Evolutionary conservation across 306 rosid species (phyloP), one percentile per base, ranked within the genome.

Genomic region (Rosa chinensis): DNA sequence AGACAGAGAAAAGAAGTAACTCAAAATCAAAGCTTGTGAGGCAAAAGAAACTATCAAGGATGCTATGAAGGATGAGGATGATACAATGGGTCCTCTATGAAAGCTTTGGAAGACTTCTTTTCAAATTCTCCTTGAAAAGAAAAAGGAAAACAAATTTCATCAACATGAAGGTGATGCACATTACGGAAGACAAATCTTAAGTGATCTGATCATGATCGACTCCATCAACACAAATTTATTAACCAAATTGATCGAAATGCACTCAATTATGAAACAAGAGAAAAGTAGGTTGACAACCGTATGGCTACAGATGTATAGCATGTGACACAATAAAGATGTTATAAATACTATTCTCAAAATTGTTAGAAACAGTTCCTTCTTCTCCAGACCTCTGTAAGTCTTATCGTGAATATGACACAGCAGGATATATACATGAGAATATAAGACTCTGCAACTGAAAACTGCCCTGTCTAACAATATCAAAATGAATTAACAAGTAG

Each of bases 351-450:
- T 10, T 7, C 55, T 63, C 14, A 63, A 79, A 64, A 64, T 63
- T 61, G 71, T 70, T 48, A 1, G 28, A 7, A 5, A 79, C 50
- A 70, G 3, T 47, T 13, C 3, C 47, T 21, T 37, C 42, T 72
- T 43, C 48, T 58, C 25, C 21, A 62, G 28, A 48, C 8, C n/a
- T 53, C 39, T 20, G 78, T 4, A 12, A 73, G 83, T 72, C 55
- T 42, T 5, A 23, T 50, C 8, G 25, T 78, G n/a, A 48, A 23
- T 12, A 18, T 52, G 40, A 62, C 13, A 59, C 44, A 42, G 52
- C 59, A 6, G 25, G 69, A 80, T 37, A 73, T 68, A 7, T 56
- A 68, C 79, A 80, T 32, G 10, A 75, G 72, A 67, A 43, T 20
- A 61, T 20, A 74, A 14, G 12, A 52, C 18, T 71, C 28, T 28